Percentiles rank a stretch among this genome's conserved stretches.
phyloP scores from a whole-genome alignment of 768 basidiomycete genomes.

The Hygrocybe punicea region DNA sequence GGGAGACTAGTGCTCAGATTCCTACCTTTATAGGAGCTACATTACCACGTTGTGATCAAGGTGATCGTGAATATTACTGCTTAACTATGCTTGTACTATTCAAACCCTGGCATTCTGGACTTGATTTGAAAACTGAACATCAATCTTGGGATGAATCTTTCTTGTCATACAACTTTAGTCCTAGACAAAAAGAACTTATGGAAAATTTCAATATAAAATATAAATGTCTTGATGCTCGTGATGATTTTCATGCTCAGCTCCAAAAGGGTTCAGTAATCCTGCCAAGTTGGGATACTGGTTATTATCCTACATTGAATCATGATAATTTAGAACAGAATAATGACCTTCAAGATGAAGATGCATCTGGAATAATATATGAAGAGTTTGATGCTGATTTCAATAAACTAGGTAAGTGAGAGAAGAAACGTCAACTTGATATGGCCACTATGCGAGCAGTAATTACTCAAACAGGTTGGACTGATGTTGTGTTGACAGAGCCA shows the following conservation, averaged over 20 bases:
- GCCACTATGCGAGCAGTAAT: neutral
- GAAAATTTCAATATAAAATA: slow-evolving; percentile 31
- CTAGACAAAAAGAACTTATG: slow-evolving; percentile 19
- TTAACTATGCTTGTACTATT: slow-evolving; percentile 30
- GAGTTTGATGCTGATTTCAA: neutral
- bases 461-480: slow-evolving; percentile 1
- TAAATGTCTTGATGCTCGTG: slow-evolving; percentile 34
- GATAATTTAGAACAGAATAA: no score
- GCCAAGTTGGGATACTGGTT: no score
- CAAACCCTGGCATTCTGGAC: slow-evolving; percentile 29
- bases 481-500: no score
- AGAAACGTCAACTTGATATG: slow-evolving; percentile 1
- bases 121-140: slow-evolving; percentile 18
- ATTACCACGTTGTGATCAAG: slow-evolving; percentile 30
- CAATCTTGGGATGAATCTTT: slow-evolving; percentile 29
- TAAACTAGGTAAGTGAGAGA: neutral
- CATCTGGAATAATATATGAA: neutral
- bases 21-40: slow-evolving; percentile 31
- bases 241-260: neutral
- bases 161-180: slow-evolving; percentile 12
- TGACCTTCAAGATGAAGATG: no score
- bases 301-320: no score
- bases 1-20: slow-evolving; percentile 7
- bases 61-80: slow-evolving; percentile 32
- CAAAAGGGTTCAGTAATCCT: no score